Evolutionary conservation across 257 asterid species (phyloP).

Genomic region (Cruciata laevipes): DNA sequence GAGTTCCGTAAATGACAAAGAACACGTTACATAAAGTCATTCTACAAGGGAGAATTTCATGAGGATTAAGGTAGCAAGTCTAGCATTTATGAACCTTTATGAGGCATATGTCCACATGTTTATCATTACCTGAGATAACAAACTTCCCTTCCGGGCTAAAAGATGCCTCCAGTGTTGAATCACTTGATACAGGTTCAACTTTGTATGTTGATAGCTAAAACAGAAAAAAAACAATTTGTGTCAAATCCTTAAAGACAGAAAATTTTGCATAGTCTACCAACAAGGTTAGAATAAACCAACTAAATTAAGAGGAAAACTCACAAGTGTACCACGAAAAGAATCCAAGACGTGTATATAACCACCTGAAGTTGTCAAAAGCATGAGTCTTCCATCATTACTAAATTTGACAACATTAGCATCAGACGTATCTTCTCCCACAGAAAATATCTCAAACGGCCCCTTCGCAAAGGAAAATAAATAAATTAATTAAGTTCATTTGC

Average conservation of each 20-base stretch:
- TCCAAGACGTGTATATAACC: slow-evolving; percentile 91
- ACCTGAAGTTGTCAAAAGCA: slow-evolving; percentile 81
- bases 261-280: not conserved
- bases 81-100: not conserved
- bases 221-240: slow-evolving; percentile 12
- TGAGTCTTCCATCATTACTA: slow-evolving; percentile 85
- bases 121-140: slow-evolving; percentile 74
- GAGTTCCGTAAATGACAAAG: not conserved
- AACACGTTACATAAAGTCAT: not conserved
- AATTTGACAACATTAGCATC: slow-evolving; percentile 88
- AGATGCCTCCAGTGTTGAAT: slow-evolving; percentile 87
- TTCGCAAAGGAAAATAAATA: slow-evolving; percentile 20
- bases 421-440: slow-evolving; percentile 83
- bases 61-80: slow-evolving; percentile 5
- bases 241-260: slow-evolving; percentile 9
- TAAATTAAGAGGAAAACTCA: slow-evolving; percentile 32
- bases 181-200: slow-evolving; percentile 75
- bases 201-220: slow-evolving; percentile 61
- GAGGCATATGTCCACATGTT: not conserved
- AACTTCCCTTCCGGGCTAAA: slow-evolving; percentile 95
- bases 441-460: slow-evolving; percentile 92
- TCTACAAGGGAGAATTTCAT: not conserved
- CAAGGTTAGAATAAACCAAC: not conserved
- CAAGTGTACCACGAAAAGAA: slow-evolving; percentile 83
- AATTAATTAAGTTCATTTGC: not conserved